Percentiles rank a stretch among this genome's conserved stretches.
phyloP scores from a whole-genome alignment of 176 grass and related monocot species.

The Zea mays region DNA sequence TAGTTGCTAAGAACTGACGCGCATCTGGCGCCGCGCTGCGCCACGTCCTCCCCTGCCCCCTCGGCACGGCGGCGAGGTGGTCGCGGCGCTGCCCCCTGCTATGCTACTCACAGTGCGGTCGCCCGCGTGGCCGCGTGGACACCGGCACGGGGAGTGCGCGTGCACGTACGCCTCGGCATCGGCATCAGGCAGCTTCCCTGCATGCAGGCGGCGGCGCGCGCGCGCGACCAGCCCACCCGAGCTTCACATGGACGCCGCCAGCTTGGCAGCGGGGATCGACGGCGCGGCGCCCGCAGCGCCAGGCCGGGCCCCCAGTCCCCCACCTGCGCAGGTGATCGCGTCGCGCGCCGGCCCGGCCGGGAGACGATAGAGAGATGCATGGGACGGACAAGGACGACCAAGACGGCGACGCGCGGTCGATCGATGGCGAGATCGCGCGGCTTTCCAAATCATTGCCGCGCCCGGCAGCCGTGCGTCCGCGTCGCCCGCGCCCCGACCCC shows the following conservation, averaged over 20 bases:
- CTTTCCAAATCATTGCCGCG: constrained; percentile 20
- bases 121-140: neutral
- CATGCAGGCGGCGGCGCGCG: neutral
- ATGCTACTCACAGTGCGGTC: constrained; percentile 13
- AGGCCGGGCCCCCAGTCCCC: neutral
- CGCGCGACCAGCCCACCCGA: constrained; percentile 19
- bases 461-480: neutral
- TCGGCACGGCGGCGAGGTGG: constrained; percentile 2
- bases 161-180: neutral
- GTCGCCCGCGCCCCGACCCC: neutral
- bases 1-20: too few relatives aligned
- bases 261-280: constrained; percentile 12
- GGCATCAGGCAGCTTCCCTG: neutral
- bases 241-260: constrained; percentile 26
- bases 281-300: neutral
- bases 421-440: neutral
- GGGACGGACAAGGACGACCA: neutral
- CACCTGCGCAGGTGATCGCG: constrained; percentile 3
- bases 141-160: neutral
- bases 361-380: neutral
- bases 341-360: too few relatives aligned
- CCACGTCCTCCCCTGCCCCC: constrained; percentile 29
- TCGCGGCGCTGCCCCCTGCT: neutral
- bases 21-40: constrained; percentile 28
- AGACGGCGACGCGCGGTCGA: neutral